phyloP scores from a whole-genome alignment of 352 stramenopile species.

The Phytophthora megakarya region DNA sequence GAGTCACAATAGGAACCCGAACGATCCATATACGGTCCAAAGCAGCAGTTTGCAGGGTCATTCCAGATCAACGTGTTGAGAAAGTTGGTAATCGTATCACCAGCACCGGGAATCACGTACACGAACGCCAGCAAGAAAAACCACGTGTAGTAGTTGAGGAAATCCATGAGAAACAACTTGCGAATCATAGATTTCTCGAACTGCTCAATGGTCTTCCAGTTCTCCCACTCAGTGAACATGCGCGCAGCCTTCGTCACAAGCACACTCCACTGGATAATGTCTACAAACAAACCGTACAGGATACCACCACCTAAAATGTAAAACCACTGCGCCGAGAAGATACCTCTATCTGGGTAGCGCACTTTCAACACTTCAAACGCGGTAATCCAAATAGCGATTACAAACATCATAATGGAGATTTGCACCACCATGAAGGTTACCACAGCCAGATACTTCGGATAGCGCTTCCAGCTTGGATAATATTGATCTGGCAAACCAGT shows the following conservation, averaged over 20 bases:
- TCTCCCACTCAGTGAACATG: constrained; percentile 84
- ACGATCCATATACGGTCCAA: constrained; percentile 72
- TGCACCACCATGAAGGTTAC: constrained; percentile 78
- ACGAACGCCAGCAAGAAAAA: constrained; percentile 88
- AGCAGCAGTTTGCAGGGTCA: constrained; percentile 82
- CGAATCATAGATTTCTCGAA: constrained; percentile 80
- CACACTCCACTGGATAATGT: constrained; percentile 84
- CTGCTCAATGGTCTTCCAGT: constrained; percentile 85
- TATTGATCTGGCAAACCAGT: constrained; percentile 64
- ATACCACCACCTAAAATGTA: constrained; percentile 80
- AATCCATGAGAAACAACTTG: constrained; percentile 87
- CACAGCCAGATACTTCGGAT: constrained; percentile 71
- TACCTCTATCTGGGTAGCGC: constrained; percentile 60
- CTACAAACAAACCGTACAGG: constrained; percentile 80
- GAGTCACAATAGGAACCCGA: constrained; percentile 50
- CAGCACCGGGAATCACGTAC: constrained; percentile 80
- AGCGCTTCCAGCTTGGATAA: constrained; percentile 78
- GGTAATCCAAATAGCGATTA: constrained; percentile 86
- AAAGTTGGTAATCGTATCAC: constrained; percentile 82
- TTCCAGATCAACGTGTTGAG: constrained; percentile 80
- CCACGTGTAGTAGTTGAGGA: constrained; percentile 91
- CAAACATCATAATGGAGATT: constrained; percentile 86
- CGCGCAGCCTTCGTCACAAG: constrained; percentile 74
- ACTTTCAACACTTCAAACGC: constrained; percentile 80
- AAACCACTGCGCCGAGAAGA: constrained; percentile 83